Evolutionary conservation across 306 rosid genomes (phyloP).

Genomic region (Glycine tomentella): DNA sequence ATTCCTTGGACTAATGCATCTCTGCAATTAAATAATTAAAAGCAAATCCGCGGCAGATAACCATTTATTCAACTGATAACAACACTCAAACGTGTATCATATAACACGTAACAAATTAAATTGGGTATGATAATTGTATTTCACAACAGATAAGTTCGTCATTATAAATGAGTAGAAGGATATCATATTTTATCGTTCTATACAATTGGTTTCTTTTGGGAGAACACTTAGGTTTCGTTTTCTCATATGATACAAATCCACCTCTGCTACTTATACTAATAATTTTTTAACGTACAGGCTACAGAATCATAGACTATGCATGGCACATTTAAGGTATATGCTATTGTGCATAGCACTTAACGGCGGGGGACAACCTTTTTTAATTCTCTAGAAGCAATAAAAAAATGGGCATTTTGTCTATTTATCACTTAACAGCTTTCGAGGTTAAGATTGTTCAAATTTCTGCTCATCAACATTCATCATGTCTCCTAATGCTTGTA

Average conservation of each 20-base stretch:
- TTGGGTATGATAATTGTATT: background rate
- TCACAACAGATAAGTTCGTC: background rate
- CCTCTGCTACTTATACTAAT: background rate
- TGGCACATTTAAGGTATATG: constrained; percentile 21
- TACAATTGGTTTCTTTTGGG: background rate
- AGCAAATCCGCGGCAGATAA: background rate
- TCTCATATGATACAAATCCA: background rate
- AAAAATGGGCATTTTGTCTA: background rate
- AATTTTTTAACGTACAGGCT: background rate
- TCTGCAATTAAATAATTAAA: constrained; percentile 1
- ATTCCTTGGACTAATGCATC: background rate
- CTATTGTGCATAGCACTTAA: background rate
- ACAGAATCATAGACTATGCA: background rate
- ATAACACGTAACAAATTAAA: background rate
- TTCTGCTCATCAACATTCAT: background rate
- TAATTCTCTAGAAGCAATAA: background rate
- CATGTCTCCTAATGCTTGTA: background rate
- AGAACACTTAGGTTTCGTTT: background rate
- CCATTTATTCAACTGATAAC: background rate
- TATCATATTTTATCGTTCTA: background rate
- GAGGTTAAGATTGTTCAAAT: background rate
- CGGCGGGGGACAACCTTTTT: background rate
- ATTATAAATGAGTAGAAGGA: background rate
- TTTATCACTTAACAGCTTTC: background rate
- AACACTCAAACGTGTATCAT: background rate